Percentiles rank a stretch among this genome's conserved stretches.
phyloP scores from a whole-genome alignment of 75 land plant species.

The Cunninghamia lanceolata region DNA sequence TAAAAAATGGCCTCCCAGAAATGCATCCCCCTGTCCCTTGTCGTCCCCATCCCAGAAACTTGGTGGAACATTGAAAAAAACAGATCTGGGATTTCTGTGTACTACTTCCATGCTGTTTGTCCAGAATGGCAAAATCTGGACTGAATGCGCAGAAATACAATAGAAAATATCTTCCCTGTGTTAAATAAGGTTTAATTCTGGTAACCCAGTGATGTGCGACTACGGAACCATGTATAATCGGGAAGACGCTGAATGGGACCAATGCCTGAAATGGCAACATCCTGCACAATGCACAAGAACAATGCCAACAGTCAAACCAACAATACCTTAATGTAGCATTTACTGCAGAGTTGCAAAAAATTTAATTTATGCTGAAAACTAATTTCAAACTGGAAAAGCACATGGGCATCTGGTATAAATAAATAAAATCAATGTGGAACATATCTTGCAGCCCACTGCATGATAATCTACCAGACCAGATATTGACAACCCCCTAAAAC shows the following conservation, averaged over 20 bases:
- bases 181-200: not conserved
- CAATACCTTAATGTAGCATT: not conserved
- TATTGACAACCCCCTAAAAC: not conserved
- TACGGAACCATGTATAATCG: slow-evolving; percentile 92
- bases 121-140: not conserved
- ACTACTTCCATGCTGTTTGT: not conserved
- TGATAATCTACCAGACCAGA: not conserved
- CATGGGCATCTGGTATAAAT: not conserved
- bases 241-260: slow-evolving; percentile 83
- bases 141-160: not conserved
- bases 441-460: not conserved
- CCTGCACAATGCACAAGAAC: slow-evolving; percentile 41
- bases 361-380: too few relatives aligned
- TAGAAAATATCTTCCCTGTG: not conserved
- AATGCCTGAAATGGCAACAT: slow-evolving; percentile 83
- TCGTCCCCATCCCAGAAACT: too few relatives aligned
- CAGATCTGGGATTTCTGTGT: not conserved
- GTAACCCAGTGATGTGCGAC: not conserved
- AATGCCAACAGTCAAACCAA: not conserved
- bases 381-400: not conserved
- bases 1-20: too few relatives aligned
- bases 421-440: not conserved
- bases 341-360: not conserved
- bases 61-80: not conserved
- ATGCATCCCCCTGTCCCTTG: too few relatives aligned